Evolutionary conservation across 352 stramenopile species (phyloP), one percentile per base, ranked within the genome.

Genomic region (Peronospora farinosa): DNA sequence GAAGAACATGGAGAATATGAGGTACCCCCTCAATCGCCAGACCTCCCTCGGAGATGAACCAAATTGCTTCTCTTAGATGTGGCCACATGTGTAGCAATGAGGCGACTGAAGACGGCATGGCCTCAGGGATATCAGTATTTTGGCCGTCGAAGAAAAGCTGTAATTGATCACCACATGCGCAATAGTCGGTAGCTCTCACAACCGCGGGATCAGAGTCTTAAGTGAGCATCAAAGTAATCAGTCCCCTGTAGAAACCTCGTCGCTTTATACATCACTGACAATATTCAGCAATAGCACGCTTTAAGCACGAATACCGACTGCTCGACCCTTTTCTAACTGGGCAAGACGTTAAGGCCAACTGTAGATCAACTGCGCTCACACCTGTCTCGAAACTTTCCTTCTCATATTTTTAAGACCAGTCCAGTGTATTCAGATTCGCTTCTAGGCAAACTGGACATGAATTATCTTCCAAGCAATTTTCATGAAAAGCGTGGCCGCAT

Each of bases 161-260:
- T 90, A 37, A 90, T 88, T 46, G 75, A 88, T 44, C 72, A 77
- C 6, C 33, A 72, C 48, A 92, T 84, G 76, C 74, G 78, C 57
- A 92, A 90, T 90, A 92, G 52, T 67, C 90, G 37, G 73, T 88
- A 10, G 78, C 74, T 3, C 63, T 92, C n/a, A 70, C 90, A 92
- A 88, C 55, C 67, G 75, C 37, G 76, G 67, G 86, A 84, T 51
- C 81, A 77, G 0, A 27, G 23, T 27, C 23, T 27, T 27, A 27
- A 7, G 2, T 27, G 23, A 4, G 23, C 23, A 27, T 27, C 23
- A 27, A 27, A 27, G 23, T 27, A 27, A 4, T 4, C 23, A 27
- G 23, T 27, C 23, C 23, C 3, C 5, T 27, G 78, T 69, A 40
- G 88, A 89, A 63, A 88, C 84, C 42, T 23, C 60, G 0, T 53